Evolutionary conservation across 768 basidiomycete species (phyloP).

Genomic region (Kwoniella bestiolae): DNA sequence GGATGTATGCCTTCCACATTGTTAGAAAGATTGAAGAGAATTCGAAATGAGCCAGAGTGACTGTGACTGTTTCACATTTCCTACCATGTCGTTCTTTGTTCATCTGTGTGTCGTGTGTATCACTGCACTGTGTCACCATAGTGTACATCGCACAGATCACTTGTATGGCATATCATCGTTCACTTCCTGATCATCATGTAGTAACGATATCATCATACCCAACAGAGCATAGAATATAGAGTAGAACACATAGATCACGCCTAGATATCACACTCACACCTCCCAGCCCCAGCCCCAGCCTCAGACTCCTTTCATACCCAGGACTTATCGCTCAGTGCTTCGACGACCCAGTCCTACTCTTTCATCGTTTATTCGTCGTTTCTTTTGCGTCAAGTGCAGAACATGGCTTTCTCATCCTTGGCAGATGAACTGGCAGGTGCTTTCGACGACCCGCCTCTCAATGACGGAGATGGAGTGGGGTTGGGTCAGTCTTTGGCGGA

Average conservation of each 20-base stretch:
- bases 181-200: background rate
- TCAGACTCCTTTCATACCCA: background rate
- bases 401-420: constrained; percentile 13
- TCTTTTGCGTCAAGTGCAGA: background rate
- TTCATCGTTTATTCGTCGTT: too few species aligned
- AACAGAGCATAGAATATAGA: background rate
- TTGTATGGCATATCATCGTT: background rate
- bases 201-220: background rate
- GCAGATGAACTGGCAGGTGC: constrained; percentile 22
- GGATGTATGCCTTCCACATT: too few species aligned
- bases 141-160: background rate
- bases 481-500: constrained; percentile 13
- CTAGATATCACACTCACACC: background rate
- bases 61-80: background rate
- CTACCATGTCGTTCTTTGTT: background rate
- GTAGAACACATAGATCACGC: too few species aligned
- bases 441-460: background rate
- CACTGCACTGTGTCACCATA: too few species aligned
- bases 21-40: too few species aligned
- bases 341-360: too few species aligned
- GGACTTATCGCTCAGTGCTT: background rate
- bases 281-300: too few species aligned
- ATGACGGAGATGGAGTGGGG: background rate
- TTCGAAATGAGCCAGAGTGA: background rate
- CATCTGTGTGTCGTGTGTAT: background rate